Base-by-base conservation (phyloP, 2,329 filamentous ascomycete genomes). In the Paecilomyces niveus region DNA sequence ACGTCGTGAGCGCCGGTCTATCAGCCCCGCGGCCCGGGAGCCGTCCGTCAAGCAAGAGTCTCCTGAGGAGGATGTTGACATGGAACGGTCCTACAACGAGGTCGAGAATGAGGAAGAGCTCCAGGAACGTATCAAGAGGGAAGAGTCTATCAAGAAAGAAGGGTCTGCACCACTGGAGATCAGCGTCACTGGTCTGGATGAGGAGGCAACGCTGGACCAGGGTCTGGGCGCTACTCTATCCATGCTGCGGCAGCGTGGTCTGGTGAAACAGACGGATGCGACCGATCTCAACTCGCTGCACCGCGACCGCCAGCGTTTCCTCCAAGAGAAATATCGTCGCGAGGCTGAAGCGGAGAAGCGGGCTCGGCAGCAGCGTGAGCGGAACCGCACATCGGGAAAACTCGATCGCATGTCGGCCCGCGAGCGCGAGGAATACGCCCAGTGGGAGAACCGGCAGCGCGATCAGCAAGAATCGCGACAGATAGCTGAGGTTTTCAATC, bases 391-490 rank as follows among this genome's bases (percentile, higher is more conserved):
- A 50, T 92, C 85, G 56, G 91, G 91, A 24, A 88, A 88, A 57
- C 84, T 95, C 57, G 90, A 96, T 65, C 85, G 87, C 63, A 93
- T 99, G 92, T 90, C 90, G 1, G 86, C 87, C n/a, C 88, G 90
- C 32, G 94, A 97, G 69, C 86, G 90, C 55, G 94, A 99, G 74
- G 92, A 96, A 57, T 89, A 89, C 72, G 89, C 92, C 0, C 88
- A 91, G 15, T 88, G 89, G 72, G 89, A 96, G 74, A 99, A 99
- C 76, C 88, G 86, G 59, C 85, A 88, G 67, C 89, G 94, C 64
- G 94, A 99, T 67, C 88, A 91, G 68, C 86, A 90, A 65, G 89
- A 95, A 67, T 89, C 90, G 32, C 85, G 89, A 39, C 84, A 89
- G 66, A 83, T 96, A 73, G 90, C 90, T 1, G 90, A 95, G 62